Evolutionary conservation across 257 asterid species (phyloP).

Genomic region (Salvia hispanica): DNA sequence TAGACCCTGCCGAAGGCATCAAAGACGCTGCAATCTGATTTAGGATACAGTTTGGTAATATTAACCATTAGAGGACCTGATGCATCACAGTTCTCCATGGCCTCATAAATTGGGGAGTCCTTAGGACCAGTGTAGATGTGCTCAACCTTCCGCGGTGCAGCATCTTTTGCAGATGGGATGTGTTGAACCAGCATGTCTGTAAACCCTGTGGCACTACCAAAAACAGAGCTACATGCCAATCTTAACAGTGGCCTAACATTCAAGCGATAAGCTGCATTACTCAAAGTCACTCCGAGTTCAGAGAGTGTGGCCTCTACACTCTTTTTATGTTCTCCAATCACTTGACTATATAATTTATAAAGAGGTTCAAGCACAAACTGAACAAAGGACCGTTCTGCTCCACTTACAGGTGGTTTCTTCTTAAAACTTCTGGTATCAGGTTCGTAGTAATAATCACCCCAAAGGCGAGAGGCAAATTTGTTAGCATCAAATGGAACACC

Average conservation of each 20-base stretch:
- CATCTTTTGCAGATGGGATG: constrained; percentile 93
- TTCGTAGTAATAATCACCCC: constrained; percentile 96
- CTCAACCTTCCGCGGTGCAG: constrained; percentile 81
- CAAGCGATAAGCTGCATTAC: constrained; percentile 90
- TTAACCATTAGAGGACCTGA: constrained; percentile 92
- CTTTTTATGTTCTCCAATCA: constrained; percentile 95
- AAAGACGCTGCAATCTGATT: constrained; percentile 92
- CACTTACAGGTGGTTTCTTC: constrained; percentile 81
- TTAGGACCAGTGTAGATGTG: constrained; percentile 87
- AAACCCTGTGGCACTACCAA: constrained; percentile 94
- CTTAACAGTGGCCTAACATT: constrained; percentile 92
- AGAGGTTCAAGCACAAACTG: constrained; percentile 96
- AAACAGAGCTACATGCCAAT: constrained; percentile 90
- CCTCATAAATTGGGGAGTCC: constrained; percentile 69
- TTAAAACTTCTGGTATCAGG: constrained; percentile 72
- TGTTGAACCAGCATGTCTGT: constrained; percentile 97
- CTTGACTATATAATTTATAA: constrained; percentile 92
- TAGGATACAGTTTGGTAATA: constrained; percentile 88
- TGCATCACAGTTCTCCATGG: constrained; percentile 85
- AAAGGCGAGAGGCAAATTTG: constrained; percentile 88
- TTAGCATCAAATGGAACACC: constrained; percentile 91
- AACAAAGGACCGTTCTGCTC: constrained; percentile 89
- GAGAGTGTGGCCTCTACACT: constrained; percentile 91
- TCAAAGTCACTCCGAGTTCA: constrained; percentile 90
- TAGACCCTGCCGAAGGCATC: constrained; percentile 98